Base-by-base conservation (phyloP, 306 rosid genomes). In the Dalbergia cochinchinensis region DNA sequence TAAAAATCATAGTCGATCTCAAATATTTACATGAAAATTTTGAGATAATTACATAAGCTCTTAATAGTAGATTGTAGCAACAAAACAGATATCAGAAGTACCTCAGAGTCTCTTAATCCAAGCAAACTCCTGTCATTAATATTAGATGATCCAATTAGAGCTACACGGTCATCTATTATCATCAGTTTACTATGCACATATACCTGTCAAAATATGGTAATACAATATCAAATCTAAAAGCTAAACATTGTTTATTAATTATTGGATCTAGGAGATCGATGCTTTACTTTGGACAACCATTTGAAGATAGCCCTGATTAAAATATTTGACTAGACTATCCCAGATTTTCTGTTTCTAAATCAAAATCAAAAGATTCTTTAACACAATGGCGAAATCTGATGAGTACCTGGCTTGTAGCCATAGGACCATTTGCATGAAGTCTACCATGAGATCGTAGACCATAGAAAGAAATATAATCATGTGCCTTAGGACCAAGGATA, bases 31-130 rank as follows among this genome's bases (percentile, higher is more conserved):
- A 54, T 64, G 7, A 73, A 73, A 54, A 14, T 54, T 44, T 16
- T 60, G 34, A 78, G 48, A 69, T 58, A 5, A 65, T 79, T 70
- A 48, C 62, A 69, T 20, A 41, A 31, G 54, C 69, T 69, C 37
- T 69, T 42, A 74, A 65, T 37, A 50, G 63, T 31, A 57, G 61
- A 31, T 55, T 61, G 34, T 22, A 45, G 51, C 62, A 31, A 69
- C 76, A 22, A 9, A 11, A 31, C 64, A 77, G 64, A 76, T 20
- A 76, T 50, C 50, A 76, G 45, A 58, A 51, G 79, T 85, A 96
- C 99, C 98, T 96, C 97, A 59, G 99, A 96, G 83, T 96, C 99
- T 85, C 99, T 91, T 50, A 88, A 88, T 67, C 99, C 99, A 53
- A 93, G 94, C 88, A 96, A 87, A 87, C 98, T 96, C 82, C 98